A percentile compares a stretch with the other conserved stretches of the same genome.
Conservation (phyloP, 176 grass and related monocot species). For the Bolboschoenus planiculmis region DNA sequence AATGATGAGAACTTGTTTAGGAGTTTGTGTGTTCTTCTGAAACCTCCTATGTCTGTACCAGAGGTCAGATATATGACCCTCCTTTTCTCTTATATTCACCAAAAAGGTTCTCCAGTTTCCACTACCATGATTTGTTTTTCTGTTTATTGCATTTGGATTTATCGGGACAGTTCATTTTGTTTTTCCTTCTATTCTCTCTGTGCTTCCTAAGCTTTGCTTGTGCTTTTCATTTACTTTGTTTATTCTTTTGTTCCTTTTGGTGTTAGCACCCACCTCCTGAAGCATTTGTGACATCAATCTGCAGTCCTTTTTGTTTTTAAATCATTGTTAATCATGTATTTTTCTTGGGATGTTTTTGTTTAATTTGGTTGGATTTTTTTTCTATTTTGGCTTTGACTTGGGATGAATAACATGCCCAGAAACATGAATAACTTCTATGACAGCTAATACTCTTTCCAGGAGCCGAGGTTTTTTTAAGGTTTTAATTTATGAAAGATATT, state of each 20-base stretch:
- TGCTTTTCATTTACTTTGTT: background rate
- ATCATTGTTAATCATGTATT: background rate
- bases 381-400: background rate
- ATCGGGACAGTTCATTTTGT: background rate
- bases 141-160: background rate
- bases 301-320: background rate
- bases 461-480: background rate
- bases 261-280: background rate
- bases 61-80: constrained; percentile 34
- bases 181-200: no score
- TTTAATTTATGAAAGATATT: background rate
- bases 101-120: constrained; percentile 1
- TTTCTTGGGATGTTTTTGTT: background rate
- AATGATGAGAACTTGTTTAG: constrained; percentile 94
- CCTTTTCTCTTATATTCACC: background rate
- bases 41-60: constrained; percentile 60
- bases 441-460: background rate
- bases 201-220: background rate
- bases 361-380: background rate
- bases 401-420: background rate
- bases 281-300: background rate
- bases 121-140: background rate
- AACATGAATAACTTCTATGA: background rate
- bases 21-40: constrained; percentile 62
- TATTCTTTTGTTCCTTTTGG: background rate